A percentile compares a stretch with the other conserved stretches of the same genome.
Evolutionary conservation across 2,329 filamentous ascomycete species (phyloP).

Genomic region (Coniochaeta hoffmannii): DNA sequence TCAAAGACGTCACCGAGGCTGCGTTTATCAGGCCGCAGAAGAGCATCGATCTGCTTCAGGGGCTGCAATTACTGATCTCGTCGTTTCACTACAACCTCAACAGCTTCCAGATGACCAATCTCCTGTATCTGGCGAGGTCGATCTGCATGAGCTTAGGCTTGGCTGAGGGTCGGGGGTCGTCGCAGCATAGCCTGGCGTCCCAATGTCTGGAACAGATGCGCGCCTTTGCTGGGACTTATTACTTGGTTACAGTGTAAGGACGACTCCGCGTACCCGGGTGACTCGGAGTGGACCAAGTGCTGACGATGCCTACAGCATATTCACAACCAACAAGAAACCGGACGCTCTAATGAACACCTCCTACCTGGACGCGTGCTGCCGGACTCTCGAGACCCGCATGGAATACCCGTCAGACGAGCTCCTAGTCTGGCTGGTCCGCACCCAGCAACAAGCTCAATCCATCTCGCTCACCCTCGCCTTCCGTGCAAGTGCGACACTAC

Average conservation of each 20-base stretch:
- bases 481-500: constrained; percentile 14
- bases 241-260: constrained; percentile 39
- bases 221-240: constrained; percentile 41
- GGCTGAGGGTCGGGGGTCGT: constrained; percentile 18
- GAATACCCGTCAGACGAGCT: constrained; percentile 36
- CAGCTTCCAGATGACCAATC: constrained; percentile 40
- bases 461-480: constrained; percentile 32
- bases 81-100: constrained; percentile 44
- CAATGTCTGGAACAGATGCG: constrained; percentile 34
- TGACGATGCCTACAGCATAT: constrained; percentile 12
- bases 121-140: constrained; percentile 39
- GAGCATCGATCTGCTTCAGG: constrained; percentile 39
- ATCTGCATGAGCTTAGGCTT: constrained; percentile 35
- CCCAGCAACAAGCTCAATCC: constrained; percentile 40
- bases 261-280: not conserved
- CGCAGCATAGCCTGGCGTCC: constrained; percentile 12
- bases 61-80: constrained; percentile 34
- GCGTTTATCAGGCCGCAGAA: constrained; percentile 33
- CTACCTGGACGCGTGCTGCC: constrained; percentile 35
- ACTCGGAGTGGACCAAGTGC: not conserved
- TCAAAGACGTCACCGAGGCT: constrained; percentile 33
- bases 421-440: constrained; percentile 35
- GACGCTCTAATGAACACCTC: constrained; percentile 40
- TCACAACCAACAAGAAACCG: constrained; percentile 32
- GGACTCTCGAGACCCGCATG: constrained; percentile 30